Evolutionary conservation across 305 asterid species (phyloP), one percentile per base, ranked within the genome.

Genomic region (Ilex paraguariensis): DNA sequence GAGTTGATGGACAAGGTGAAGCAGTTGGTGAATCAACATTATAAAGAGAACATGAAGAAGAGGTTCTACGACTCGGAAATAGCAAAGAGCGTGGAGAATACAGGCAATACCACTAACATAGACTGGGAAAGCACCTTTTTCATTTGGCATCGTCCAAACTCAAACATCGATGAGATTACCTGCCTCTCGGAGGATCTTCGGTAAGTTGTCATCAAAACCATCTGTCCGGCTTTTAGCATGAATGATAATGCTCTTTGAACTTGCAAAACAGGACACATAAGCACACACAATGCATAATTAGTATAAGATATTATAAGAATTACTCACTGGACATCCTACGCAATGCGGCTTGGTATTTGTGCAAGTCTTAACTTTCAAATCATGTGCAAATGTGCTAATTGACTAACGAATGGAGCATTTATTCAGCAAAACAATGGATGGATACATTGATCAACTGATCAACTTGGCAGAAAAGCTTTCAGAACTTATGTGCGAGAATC

Each of bases 101-200:
- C 77, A 51, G 74, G 54, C 64, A 69, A 28, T 46, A 68, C 77
- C 70, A 57, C 31, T 21, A 70, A 71, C 40, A 65, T 65, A 30
- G 97, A 89, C 73, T 89, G 97, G 97, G 97, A 89, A 62, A 83
- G 78, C 61, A 75, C 91, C 56, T 89, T 87, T 62, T 89, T 89
- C 78, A 33, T 81, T 61, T 76, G 84, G 73, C 95, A 89, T 77
- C 87, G 87, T 71, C 95, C 97, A 13, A 65, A 64, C 64, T 78
- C 87, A 63, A 83, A 83, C 72, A 81, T 83, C 72, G 67, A 79
- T 49, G 66, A 67, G 67, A 71, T 81, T 59, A 59, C 73, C 30
- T 15, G 66, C 77, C 89, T 87, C 68, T 71, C 97, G 0, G 16
- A 54, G 39, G 79, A 80, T 61, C 83, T 89, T 32, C 69, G 81